Evolutionary conservation across 2,329 filamentous ascomycete genomes (phyloP), one percentile per base, ranked within the genome.

Genomic region (Ophiostoma ips): DNA sequence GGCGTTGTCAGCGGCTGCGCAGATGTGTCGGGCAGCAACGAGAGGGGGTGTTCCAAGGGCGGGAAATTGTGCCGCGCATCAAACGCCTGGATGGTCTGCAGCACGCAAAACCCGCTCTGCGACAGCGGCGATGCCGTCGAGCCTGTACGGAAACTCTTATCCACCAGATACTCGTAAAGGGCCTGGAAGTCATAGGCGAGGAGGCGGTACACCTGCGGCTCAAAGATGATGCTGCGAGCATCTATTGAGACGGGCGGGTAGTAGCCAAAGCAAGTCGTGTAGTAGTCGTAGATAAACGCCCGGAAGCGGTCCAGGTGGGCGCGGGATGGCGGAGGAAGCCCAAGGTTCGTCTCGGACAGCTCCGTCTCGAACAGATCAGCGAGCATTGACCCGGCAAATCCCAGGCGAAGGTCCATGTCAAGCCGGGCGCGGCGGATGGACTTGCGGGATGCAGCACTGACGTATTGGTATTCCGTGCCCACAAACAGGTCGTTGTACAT

Each of bases 231-330:
- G 49, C 64, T 69, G 18, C 66, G 63, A 1, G 58, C 54, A 36
- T 71, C 65, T 21, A 66, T 61, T 1, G 66, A 62, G 2, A 67
- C 66, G 0, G 84, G 84, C 0, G 86, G 85, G 63, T 84, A 90
- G 56, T 81, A 82, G 5, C 84, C 83, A 31, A 87, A 71, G 49
- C 79, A 80, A 0, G 73, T 70, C 1, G 77, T 68, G 59, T 87
- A 89, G 58, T 79, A 83, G 0, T 71, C 69, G 24, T 81, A 70
- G 1, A 92, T 63, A 55, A 86, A 84, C 9, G 75, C 72, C 44
- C 84, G 73, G 61, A 90, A 90, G 2, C 76, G 75, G 54, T 87
- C 79, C 1, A 90, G 72, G 57, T 92, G 85, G 3, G 75, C 71
- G 55, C 80, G 70, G 4, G 77, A 74, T 1, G 72, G 75, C 1